Conservation (phyloP, 257 asterid species). For the Fraxinus excelsior region DNA sequence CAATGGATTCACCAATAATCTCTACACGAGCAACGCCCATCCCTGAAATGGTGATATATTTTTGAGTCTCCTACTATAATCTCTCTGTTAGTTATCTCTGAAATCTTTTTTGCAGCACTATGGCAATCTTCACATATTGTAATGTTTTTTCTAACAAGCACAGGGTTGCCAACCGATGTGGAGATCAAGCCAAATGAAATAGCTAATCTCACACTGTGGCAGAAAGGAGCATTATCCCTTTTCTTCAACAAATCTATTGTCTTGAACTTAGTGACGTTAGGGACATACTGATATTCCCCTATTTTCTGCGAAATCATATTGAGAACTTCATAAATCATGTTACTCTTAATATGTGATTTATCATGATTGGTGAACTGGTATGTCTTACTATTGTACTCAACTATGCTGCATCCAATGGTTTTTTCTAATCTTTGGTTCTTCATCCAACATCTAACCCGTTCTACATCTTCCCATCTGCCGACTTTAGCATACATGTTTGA, state of each 20-base stretch:
- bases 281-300: constrained; percentile 25
- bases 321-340: constrained; percentile 39
- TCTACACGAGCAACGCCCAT: constrained; percentile 63
- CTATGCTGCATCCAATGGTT: constrained; percentile 41
- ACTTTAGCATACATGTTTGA: constrained; percentile 64
- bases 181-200: constrained; percentile 56
- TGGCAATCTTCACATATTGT: constrained; percentile 69
- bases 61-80: constrained; percentile 62
- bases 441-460: constrained; percentile 41
- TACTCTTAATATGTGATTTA: constrained; percentile 31
- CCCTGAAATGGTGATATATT: constrained; percentile 57
- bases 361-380: constrained; percentile 49
- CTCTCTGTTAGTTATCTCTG: constrained; percentile 51
- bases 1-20: constrained; percentile 62
- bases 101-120: constrained; percentile 50
- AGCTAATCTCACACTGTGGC: constrained; percentile 68
- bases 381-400: constrained; percentile 44
- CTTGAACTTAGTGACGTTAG: constrained; percentile 31
- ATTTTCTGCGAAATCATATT: constrained; percentile 45
- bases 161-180: constrained; percentile 44
- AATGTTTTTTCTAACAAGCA: constrained; percentile 59
- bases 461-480: constrained; percentile 64
- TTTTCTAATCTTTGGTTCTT: constrained; percentile 47
- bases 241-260: constrained; percentile 28
- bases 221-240: constrained; percentile 31